Conservation (phyloP, 108 stramenopile species). For the Stephanodiscus triporus region DNA sequence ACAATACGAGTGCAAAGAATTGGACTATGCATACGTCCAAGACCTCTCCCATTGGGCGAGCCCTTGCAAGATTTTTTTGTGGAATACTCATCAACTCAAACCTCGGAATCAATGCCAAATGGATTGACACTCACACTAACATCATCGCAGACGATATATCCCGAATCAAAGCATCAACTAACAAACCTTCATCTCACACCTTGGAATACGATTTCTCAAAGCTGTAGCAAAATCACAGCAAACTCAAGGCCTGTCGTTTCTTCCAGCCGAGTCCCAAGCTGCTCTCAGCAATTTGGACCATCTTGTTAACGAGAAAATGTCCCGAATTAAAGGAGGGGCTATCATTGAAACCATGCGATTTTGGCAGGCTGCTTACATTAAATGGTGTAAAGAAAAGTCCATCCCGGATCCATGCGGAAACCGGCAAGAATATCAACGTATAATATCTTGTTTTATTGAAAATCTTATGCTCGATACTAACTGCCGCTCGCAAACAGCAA, state of each 20-base stretch:
- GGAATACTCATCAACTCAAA: slow-evolving; percentile 8
- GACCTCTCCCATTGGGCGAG: slow-evolving; percentile 4
- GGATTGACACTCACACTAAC: slow-evolving; percentile 5
- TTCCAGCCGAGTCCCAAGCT: too few relatives aligned
- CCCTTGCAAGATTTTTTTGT: slow-evolving; percentile 19
- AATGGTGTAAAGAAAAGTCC: background rate
- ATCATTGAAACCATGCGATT: background rate
- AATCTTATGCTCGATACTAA: background rate
- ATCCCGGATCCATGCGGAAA: too few relatives aligned
- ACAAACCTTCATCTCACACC: background rate
- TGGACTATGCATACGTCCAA: slow-evolving; percentile 15
- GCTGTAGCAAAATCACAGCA: slow-evolving; percentile 9
- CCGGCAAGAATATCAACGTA: background rate
- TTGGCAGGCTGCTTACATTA: slow-evolving; percentile 22
- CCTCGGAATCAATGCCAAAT: slow-evolving; percentile 18
- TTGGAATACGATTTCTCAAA: slow-evolving; percentile 22
- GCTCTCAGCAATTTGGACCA: too few relatives aligned
- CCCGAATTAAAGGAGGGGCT: background rate
- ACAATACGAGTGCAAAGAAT: slow-evolving; percentile 17
- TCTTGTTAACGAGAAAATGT: slow-evolving; percentile 1
- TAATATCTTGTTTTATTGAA: background rate
- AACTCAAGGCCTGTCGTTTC: background rate
- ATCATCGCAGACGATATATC: slow-evolving; percentile 38
- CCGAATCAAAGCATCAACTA: slow-evolving; percentile 4
- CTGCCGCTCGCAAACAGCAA: background rate